A percentile compares a stretch with the other conserved stretches of the same genome.
phyloP scores from a whole-genome alignment of 805 yeast genomes.

The Saccharomycopsis sp. region DNA sequence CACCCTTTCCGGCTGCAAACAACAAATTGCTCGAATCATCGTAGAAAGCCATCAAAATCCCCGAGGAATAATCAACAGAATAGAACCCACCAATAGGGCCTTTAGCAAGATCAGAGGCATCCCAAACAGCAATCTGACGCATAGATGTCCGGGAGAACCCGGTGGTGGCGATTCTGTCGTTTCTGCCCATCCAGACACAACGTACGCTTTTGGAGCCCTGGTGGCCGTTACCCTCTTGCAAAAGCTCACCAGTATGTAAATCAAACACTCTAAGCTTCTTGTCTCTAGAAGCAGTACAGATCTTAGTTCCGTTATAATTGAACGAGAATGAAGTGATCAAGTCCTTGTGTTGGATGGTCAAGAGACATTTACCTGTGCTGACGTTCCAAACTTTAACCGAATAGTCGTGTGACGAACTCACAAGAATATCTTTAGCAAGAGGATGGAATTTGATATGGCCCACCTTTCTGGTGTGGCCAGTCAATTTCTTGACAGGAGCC shows the following conservation, averaged over 20 bases:
- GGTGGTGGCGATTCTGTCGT: conserved; percentile 81
- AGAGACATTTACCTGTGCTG: conserved; percentile 60
- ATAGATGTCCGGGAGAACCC: conserved; percentile 92
- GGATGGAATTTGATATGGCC: conserved; percentile 92
- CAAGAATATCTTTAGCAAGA: conserved; percentile 75
- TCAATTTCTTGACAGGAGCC: conserved; percentile 58
- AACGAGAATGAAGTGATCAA: conserved; percentile 89
- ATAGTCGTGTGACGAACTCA: conserved; percentile 86
- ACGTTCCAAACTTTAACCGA: conserved; percentile 89
- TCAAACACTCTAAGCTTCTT: conserved; percentile 91
- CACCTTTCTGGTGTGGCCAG: conserved; percentile 90
- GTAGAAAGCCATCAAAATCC: conserved; percentile 85
- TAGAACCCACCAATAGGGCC: conserved; percentile 91
- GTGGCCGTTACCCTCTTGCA: conserved; percentile 86
- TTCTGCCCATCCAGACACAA: conserved; percentile 84
- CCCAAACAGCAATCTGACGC: conserved; percentile 95
- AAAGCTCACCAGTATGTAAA: conserved; percentile 61
- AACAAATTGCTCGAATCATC: conserved; percentile 77
- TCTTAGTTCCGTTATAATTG: conserved; percentile 78
- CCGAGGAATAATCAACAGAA: conserved; percentile 83
- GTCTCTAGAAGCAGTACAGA: conserved; percentile 90
- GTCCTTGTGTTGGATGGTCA: conserved; percentile 80
- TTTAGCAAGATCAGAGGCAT: conserved; percentile 57
- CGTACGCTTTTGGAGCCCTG: conserved; percentile 88
- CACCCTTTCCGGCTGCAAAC: conserved; percentile 95